These are phyloP conservation scores for Salpingoeca rosetta DNA, from an alignment of 78 protist species.

Conservation along the genomic window DNA sequence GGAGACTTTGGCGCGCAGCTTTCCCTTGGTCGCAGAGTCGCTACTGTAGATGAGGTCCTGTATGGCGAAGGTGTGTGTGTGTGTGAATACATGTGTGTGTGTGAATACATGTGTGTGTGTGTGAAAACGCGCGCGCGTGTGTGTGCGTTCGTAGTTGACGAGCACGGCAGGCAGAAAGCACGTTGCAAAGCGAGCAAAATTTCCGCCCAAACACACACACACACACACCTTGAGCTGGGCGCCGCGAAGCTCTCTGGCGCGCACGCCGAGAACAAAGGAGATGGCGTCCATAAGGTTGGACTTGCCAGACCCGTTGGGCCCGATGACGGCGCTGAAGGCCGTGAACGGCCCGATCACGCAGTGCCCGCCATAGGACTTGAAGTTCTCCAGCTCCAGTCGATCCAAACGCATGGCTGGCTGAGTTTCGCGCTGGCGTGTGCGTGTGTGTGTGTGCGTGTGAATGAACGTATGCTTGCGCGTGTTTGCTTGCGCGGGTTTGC, in stretches of 20 bases:
- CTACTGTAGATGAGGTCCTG: slow-evolving; percentile 6
- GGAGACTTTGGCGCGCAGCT: too few relatives aligned
- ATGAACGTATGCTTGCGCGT: too few relatives aligned
- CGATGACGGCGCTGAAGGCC: slow-evolving; percentile 86
- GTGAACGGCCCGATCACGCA: slow-evolving; percentile 88
- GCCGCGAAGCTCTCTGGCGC: slow-evolving; percentile 66
- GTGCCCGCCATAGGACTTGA: slow-evolving; percentile 82
- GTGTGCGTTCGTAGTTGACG: too few relatives aligned
- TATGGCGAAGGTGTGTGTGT: too few relatives aligned
- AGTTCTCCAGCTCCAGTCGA: slow-evolving; percentile 76
- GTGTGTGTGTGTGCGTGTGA: neutral
- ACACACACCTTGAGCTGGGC: slow-evolving; percentile 9
- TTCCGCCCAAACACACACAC: neutral
- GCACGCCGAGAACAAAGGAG: slow-evolving; percentile 85
- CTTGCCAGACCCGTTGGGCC: slow-evolving; percentile 93
- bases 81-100: too few relatives aligned
- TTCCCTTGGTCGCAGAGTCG: too few relatives aligned
- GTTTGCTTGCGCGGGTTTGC: too few relatives aligned
- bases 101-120: too few relatives aligned
- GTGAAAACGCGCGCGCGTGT: too few relatives aligned
- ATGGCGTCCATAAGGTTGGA: slow-evolving; percentile 93
- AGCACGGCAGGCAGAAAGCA: too few relatives aligned
- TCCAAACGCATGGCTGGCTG: neutral
- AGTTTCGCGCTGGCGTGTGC: neutral
- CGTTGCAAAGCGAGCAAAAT: too few relatives aligned